Percentiles rank a stretch among this genome's conserved stretches.
phyloP scores from a whole-genome alignment of 371 early-diverging fungal genomes.

The Batkoa obscura region DNA sequence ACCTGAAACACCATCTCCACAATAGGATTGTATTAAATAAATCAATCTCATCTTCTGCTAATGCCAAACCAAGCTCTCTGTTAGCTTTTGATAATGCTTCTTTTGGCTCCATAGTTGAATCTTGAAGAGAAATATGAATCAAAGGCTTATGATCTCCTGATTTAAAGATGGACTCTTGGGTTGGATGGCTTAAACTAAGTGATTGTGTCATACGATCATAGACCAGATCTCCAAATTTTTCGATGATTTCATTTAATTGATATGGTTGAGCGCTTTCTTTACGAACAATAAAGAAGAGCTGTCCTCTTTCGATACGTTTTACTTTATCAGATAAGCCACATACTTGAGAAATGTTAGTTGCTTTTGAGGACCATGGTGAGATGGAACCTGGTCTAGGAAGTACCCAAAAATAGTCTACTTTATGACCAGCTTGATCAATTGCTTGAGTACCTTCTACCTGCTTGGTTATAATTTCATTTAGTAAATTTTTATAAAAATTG shows the following conservation, averaged over 20 bases:
- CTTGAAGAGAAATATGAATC: conserved; percentile 36
- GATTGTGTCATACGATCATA: conserved; percentile 92
- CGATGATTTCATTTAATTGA: background rate
- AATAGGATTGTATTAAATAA: conserved; percentile 77
- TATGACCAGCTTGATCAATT: conserved; percentile 7
- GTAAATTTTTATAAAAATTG: background rate
- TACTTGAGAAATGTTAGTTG: conserved; percentile 81
- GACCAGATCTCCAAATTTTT: conserved; percentile 27
- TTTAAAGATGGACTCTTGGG: conserved; percentile 43
- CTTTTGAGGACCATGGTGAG: conserved; percentile 97
- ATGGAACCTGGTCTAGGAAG: conserved; percentile 86
- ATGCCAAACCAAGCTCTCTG: conserved; percentile 72
- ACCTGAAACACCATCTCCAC: conserved; percentile 24
- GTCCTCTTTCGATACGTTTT: conserved; percentile 72
- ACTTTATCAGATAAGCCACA: conserved; percentile 57
- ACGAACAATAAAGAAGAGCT: conserved; percentile 31
- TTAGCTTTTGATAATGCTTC: conserved; percentile 57
- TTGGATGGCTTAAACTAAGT: conserved; percentile 34
- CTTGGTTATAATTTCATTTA: background rate
- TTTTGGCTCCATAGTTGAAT: conserved; percentile 24
- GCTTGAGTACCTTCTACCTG: background rate
- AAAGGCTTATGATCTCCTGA: conserved; percentile 57
- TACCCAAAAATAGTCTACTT: conserved; percentile 30
- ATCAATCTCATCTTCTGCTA: conserved; percentile 85
- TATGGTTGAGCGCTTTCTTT: conserved; percentile 11